These are phyloP conservation scores for Coccinonectria pachysandricola DNA, from an alignment of 2,329 filamentous ascomycete species.

Conservation along the genomic window DNA sequence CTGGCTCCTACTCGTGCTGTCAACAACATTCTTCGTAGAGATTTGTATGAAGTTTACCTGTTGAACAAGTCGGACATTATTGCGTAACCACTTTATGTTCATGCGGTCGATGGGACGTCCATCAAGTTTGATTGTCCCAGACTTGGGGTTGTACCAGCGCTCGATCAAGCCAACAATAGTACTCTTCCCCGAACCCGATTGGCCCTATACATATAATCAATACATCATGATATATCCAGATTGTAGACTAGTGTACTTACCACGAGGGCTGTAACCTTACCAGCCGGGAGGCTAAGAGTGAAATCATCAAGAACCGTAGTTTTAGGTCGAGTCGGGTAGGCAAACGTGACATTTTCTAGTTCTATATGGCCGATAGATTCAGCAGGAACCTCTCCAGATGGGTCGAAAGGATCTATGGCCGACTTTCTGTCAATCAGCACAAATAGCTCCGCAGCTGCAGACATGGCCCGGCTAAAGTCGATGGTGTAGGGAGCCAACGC, in stretches of 20 bases:
- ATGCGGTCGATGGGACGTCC: slow-evolving; percentile 18
- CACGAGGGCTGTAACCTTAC: slow-evolving; percentile 30
- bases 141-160: slow-evolving; percentile 23
- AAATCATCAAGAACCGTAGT: slow-evolving; percentile 29
- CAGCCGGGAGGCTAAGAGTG: slow-evolving; percentile 29
- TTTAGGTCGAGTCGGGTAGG: slow-evolving; percentile 31
- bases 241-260: slow-evolving; percentile 11
- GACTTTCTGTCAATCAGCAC: slow-evolving; percentile 23
- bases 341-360: slow-evolving; percentile 27
- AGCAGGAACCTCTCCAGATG: slow-evolving; percentile 14
- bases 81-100: slow-evolving; percentile 26
- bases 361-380: slow-evolving; percentile 21
- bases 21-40: too few relatives aligned
- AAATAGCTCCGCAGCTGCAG: slow-evolving; percentile 22
- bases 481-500: neutral
- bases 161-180: slow-evolving; percentile 26
- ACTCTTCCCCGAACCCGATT: slow-evolving; percentile 19
- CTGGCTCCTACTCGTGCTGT: slow-evolving; percentile 30
- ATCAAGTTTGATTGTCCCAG: slow-evolving; percentile 23
- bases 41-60: slow-evolving; percentile 1
- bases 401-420: slow-evolving; percentile 21
- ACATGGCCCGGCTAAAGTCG: slow-evolving; percentile 10
- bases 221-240: slow-evolving; percentile 1
- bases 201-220: neutral
- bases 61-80: slow-evolving; percentile 14